Conservation (phyloP, 768 basidiomycete species). For the Rhizopogon sp. region DNA sequence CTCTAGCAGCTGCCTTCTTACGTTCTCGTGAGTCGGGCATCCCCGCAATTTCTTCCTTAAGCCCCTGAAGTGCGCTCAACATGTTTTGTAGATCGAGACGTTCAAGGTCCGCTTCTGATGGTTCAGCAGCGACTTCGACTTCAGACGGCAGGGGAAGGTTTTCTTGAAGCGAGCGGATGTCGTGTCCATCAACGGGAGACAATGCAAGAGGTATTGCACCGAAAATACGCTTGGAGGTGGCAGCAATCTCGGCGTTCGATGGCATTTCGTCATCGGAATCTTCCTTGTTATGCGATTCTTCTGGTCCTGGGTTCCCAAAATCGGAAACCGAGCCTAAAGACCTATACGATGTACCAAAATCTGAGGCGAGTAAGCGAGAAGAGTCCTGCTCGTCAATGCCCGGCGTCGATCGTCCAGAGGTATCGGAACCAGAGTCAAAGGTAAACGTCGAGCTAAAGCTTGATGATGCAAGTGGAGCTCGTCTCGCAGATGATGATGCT, state of each 20-base stretch:
- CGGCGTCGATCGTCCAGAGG: slow-evolving; percentile 22
- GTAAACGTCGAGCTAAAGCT: slow-evolving; percentile 25
- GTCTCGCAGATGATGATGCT: slow-evolving; percentile 1
- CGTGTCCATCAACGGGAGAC: slow-evolving; percentile 13
- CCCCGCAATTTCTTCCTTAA: slow-evolving; percentile 70
- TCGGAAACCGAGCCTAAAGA: slow-evolving; percentile 59
- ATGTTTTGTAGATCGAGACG: slow-evolving; percentile 61
- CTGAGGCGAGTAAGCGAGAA: slow-evolving; percentile 9
- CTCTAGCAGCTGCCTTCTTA: slow-evolving; percentile 62
- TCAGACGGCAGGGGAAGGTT: neutral
- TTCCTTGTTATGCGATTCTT: slow-evolving; percentile 13
- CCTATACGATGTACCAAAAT: slow-evolving; percentile 33
- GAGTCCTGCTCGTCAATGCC: slow-evolving; percentile 15
- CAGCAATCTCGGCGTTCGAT: slow-evolving; percentile 42
- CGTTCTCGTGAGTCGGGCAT: slow-evolving; percentile 62
- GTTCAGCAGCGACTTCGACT: slow-evolving; percentile 20
- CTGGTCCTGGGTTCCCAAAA: slow-evolving; percentile 41
- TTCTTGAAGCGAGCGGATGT: neutral
- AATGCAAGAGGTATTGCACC: slow-evolving; percentile 22
- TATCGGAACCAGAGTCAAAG: slow-evolving; percentile 13
- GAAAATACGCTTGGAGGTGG: slow-evolving; percentile 47
- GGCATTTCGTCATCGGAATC: slow-evolving; percentile 34
- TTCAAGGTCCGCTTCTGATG: slow-evolving; percentile 34
- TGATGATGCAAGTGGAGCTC: slow-evolving; percentile 6
- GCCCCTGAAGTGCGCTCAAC: slow-evolving; percentile 54